Base-by-base conservation (phyloP, 164 flowering plant species). In the Hamamelis virginiana region DNA sequence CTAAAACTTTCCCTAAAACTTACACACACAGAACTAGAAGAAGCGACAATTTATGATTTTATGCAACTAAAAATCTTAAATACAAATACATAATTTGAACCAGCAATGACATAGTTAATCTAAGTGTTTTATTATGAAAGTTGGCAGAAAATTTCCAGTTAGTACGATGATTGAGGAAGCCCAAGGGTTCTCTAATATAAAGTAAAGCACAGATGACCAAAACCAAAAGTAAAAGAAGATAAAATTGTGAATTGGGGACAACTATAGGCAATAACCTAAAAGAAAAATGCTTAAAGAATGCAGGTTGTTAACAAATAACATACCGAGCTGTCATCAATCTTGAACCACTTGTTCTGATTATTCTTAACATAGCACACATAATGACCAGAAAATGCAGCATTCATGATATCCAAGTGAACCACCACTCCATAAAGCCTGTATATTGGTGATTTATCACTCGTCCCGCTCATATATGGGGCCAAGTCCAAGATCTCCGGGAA, bases 371-470 rank as follows among this genome's bases (percentile, higher is more conserved):
- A 96, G 78, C 91, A 89, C 33, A 96, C 89, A 64, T 96, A 96
- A 72, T 96, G 99, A 66, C 99, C 99, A 72, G 97, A 92, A 82
- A 87, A 96, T 15, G 99, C 73, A 22, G 98, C 93, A 83, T 92
- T 96, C 94, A 87, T 85, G 59, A 83, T 41, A 80, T 92, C 99
- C 83, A 95, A 68, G 74, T 95, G 99, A 47, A 90, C 99, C n/a
- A 95, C 83, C 46, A 95, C 97, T 16, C 86, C 97, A 75, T 91
- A 95, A 61, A 95, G 97, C 75, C 75, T 82, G 77, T 92, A 95
- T 51, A 85, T 59, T 33, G 97, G 94, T 3, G 87, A 74, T 66
- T 80, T 91, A 68, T 92, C 98, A 72, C 80, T 81, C 67, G 86
- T 83, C 21, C 89, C 85, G 66, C 91, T 89, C 88, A 91, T 86